phyloP scores from a whole-genome alignment of 352 stramenopile species.

The Peronospora belbahrii region DNA sequence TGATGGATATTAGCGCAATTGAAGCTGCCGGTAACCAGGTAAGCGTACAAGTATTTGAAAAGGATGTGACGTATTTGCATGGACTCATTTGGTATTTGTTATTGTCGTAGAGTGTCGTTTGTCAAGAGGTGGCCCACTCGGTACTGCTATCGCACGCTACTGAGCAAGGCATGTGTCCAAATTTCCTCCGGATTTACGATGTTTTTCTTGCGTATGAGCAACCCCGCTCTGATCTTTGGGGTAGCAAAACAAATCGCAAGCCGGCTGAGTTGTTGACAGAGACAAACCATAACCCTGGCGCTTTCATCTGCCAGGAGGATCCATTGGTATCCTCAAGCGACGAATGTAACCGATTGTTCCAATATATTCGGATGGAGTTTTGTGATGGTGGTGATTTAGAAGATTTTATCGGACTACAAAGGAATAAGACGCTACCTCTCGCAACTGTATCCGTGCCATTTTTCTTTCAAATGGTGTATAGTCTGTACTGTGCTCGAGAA shows the following conservation, averaged over 20 bases:
- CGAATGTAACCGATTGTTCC: conserved; percentile 45
- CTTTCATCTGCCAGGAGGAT: background rate
- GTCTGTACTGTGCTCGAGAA: conserved; percentile 88
- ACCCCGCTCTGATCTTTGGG: conserved; percentile 47
- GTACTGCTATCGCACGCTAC: conserved; percentile 88
- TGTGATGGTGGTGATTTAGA: conserved; percentile 95
- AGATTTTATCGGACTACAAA: conserved; percentile 86
- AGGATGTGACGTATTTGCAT: background rate
- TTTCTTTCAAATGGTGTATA: conserved; percentile 97
- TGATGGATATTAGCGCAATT: conserved; percentile 91
- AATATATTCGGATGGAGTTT: conserved; percentile 98
- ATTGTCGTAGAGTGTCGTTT: conserved; percentile 64
- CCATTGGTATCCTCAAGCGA: background rate
- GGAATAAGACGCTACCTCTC: conserved; percentile 58
- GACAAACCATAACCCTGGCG: conserved; percentile 6
- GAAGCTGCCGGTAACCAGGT: conserved; percentile 83
- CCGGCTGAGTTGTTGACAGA: conserved; percentile 53
- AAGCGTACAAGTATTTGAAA: conserved; percentile 1
- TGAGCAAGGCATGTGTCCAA: conserved; percentile 84
- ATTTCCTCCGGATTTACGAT: conserved; percentile 91
- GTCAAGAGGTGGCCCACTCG: conserved; percentile 92
- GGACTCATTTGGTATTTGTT: background rate
- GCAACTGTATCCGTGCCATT: conserved; percentile 61
- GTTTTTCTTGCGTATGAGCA: conserved; percentile 84
- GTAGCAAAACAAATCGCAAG: conserved; percentile 46